Evolutionary conservation across 1,284 basidiomycete genomes (phyloP).

Genomic region (Fomitopsis betulina): DNA sequence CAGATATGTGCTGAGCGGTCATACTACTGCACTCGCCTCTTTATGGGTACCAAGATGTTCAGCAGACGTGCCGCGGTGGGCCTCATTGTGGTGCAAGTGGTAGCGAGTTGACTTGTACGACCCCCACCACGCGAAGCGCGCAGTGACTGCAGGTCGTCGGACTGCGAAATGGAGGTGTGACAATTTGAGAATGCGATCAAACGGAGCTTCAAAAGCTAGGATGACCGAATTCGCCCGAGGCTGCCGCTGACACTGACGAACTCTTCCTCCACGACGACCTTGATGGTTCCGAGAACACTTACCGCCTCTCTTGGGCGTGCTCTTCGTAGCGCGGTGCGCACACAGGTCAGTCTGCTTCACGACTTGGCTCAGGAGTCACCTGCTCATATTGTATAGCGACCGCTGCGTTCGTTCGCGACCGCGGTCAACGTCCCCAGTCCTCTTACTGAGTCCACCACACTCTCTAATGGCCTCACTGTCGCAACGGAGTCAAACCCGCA

Average conservation of each 20-base stretch:
- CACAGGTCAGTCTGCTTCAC: constrained; percentile 38
- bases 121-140: no score
- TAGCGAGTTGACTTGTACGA: not conserved
- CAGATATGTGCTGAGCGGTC: not conserved
- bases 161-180: not conserved
- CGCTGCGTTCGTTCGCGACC: constrained; percentile 64
- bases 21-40: constrained; percentile 54
- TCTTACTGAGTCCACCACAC: constrained; percentile 82
- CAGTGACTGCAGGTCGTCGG: not conserved
- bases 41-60: constrained; percentile 90
- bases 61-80: constrained; percentile 69
- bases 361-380: not conserved
- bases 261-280: constrained; percentile 27
- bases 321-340: constrained; percentile 53
- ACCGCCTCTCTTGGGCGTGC: constrained; percentile 54
- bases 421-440: constrained; percentile 65
- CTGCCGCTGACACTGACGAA: constrained; percentile 21
- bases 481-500: constrained; percentile 90
- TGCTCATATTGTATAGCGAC: constrained; percentile 23
- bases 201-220: not conserved
- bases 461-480: constrained; percentile 90
- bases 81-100: constrained; percentile 46
- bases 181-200: not conserved
- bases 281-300: constrained; percentile 66
- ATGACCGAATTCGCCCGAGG: constrained; percentile 17